These are phyloP conservation scores for Vitis rupestris DNA, from an alignment of 164 flowering plant species.

Conservation along the genomic window DNA sequence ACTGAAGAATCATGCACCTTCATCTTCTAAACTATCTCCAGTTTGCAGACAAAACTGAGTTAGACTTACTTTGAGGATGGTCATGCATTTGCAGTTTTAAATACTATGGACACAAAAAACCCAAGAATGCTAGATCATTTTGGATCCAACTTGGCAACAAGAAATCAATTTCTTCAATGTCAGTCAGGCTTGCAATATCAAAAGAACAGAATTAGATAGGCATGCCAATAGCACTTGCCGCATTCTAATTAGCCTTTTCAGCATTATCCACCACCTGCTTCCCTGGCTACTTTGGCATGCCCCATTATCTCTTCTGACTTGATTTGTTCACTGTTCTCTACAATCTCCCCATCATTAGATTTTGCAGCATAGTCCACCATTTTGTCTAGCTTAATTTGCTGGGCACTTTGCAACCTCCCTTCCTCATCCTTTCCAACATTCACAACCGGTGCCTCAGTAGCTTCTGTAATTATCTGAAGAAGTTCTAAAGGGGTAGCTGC, in stretches of 20 bases:
- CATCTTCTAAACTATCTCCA: constrained; percentile 2
- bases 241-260: neutral
- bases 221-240: constrained; percentile 3
- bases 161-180: constrained; percentile 14
- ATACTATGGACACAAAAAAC: neutral
- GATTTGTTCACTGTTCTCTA: neutral
- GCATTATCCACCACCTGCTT: constrained; percentile 6
- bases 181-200: constrained; percentile 10
- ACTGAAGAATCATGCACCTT: constrained; percentile 4
- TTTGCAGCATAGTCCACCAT: neutral
- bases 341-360: neutral
- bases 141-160: constrained; percentile 9
- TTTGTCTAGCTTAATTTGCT: neutral
- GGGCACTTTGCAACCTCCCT: neutral
- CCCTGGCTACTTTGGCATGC: constrained; percentile 1
- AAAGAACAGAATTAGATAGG: constrained; percentile 4
- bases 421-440: constrained; percentile 11
- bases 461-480: constrained; percentile 37
- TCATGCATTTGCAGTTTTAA: neutral
- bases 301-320: neutral
- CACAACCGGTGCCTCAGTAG: constrained; percentile 4
- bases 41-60: constrained; percentile 8
- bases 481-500: constrained; percentile 61
- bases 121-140: constrained; percentile 2
- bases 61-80: constrained; percentile 2